phyloP scores from a whole-genome alignment of 2,329 filamentous ascomycete species.

The Zymoseptoria tritici region DNA sequence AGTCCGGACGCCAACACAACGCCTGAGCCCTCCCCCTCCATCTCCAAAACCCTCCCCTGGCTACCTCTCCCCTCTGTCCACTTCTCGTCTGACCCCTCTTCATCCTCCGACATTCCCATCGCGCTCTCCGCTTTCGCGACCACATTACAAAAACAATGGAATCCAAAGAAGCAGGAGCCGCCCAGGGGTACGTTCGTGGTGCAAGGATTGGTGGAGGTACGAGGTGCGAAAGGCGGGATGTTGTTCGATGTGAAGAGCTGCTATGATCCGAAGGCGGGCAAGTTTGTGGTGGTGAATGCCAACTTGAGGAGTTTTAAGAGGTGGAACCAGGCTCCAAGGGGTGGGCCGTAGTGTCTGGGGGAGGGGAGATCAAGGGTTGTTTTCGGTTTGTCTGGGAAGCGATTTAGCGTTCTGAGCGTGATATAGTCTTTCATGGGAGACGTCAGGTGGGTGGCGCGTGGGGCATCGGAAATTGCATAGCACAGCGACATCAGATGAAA shows the following conservation, averaged over 20 bases:
- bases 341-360: slow-evolving; percentile 21
- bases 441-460: too few species aligned
- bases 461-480: too few species aligned
- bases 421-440: too few species aligned
- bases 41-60: slow-evolving; percentile 11
- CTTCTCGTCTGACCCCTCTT: not conserved
- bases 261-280: slow-evolving; percentile 39
- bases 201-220: slow-evolving; percentile 39
- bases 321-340: slow-evolving; percentile 34
- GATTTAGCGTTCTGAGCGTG: too few species aligned
- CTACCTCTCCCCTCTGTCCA: not conserved
- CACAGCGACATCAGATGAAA: too few species aligned
- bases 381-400: too few species aligned
- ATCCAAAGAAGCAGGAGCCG: slow-evolving; percentile 28
- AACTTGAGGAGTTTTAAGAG: slow-evolving; percentile 25
- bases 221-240: slow-evolving; percentile 35
- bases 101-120: slow-evolving; percentile 23
- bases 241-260: slow-evolving; percentile 39
- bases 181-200: slow-evolving; percentile 42
- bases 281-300: slow-evolving; percentile 30
- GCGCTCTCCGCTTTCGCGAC: slow-evolving; percentile 23
- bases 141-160: slow-evolving; percentile 25
- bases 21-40: slow-evolving; percentile 19
- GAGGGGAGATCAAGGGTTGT: not conserved
- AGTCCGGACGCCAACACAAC: not conserved